phyloP scores from a whole-genome alignment of 2,329 filamentous ascomycete species.

The Aspergillus texensis region DNA sequence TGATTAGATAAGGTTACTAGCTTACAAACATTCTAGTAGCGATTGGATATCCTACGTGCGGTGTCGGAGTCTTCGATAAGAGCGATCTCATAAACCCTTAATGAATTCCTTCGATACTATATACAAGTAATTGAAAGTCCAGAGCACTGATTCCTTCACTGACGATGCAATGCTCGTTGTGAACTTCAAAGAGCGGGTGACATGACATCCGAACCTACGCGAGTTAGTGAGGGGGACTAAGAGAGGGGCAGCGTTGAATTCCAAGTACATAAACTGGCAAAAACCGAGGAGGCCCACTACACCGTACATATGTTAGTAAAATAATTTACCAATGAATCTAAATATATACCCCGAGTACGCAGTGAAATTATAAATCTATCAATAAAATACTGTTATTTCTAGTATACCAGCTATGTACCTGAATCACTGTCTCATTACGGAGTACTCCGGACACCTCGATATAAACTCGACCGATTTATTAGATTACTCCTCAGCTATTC shows the following conservation, averaged over 20 bases:
- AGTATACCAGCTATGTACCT: no score
- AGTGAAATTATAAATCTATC: no score
- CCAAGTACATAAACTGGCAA: no score
- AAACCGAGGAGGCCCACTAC: no score
- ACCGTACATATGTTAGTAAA: no score
- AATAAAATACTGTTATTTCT: no score
- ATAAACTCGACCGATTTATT: no score
- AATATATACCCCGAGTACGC: no score
- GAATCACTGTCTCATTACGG: no score
- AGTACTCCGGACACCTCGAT: no score
- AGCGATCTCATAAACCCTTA: constrained; percentile 1
- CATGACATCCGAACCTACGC: not conserved
- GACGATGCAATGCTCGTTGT: not conserved
- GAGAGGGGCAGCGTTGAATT: not conserved
- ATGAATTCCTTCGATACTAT: not conserved
- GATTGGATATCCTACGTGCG: constrained; percentile 27
- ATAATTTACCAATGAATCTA: no score
- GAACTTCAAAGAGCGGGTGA: not conserved
- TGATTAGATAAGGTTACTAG: constrained; percentile 12
- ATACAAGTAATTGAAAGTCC: not conserved
- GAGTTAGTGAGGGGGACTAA: not conserved
- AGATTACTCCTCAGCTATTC: no score
- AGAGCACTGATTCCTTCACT: not conserved
- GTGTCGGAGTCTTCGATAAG: constrained; percentile 23
- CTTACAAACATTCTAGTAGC: constrained; percentile 34